Evolutionary conservation across 345 rosid genomes (phyloP).

Genomic region (Brassica incana): DNA sequence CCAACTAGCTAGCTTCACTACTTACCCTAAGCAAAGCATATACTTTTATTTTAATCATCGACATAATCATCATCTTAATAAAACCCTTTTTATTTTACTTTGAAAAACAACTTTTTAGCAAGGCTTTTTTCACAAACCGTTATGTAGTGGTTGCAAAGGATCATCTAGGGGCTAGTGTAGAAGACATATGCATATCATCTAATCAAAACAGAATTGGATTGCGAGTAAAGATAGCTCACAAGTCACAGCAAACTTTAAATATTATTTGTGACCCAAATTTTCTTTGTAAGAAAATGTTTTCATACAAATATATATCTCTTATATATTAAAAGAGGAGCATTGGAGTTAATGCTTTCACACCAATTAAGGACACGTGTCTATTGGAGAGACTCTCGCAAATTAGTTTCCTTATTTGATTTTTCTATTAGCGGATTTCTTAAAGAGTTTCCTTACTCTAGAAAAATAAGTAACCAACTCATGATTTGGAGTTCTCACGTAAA

Average conservation of each 20-base stretch:
- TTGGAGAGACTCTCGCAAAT: too few species aligned
- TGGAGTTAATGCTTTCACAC: too few species aligned
- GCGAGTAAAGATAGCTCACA: not conserved
- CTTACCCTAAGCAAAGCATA: constrained; percentile 43
- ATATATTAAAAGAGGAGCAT: too few species aligned
- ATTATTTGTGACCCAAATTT: not conserved
- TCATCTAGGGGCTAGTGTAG: not conserved
- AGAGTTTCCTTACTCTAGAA: too few species aligned
- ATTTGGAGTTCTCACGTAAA: too few species aligned
- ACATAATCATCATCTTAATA: not conserved
- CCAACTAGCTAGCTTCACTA: constrained; percentile 43
- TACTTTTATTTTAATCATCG: constrained; percentile 19
- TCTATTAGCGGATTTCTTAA: too few species aligned
- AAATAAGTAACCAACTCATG: too few species aligned
- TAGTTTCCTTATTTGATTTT: too few species aligned
- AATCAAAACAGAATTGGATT: not conserved
- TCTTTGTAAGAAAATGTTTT: not conserved
- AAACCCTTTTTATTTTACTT: not conserved
- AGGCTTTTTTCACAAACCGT: not conserved
- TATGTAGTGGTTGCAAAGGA: not conserved
- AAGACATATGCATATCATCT: not conserved
- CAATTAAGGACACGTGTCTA: too few species aligned
- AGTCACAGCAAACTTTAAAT: not conserved
- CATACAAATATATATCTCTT: not conserved
- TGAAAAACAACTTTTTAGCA: not conserved